Base-by-base conservation (phyloP, 2,329 filamentous ascomycete genomes). In the Fusarium robinianum region DNA sequence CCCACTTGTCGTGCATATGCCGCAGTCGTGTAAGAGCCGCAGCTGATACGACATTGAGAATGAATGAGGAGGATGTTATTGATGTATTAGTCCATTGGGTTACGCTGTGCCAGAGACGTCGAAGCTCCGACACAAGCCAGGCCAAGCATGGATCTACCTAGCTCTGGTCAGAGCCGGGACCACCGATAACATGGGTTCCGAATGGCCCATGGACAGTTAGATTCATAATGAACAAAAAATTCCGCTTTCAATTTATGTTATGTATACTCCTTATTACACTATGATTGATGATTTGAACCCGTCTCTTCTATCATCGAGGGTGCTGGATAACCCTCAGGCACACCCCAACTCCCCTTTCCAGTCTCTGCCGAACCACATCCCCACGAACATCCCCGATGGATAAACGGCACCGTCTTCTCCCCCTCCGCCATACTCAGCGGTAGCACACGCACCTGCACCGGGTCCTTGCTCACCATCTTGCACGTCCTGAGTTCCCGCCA, bases 371-470 rank as follows among this genome's bases (percentile, higher is more conserved):
- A 75, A 0, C 74, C 61, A 34, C 77, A 80, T 8, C 55, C 64
- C 73, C 72, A 78, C 4, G 77, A 78, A 53, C 77, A 80, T 6
- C 71, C 74, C n/a, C 67, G 65, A 38, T 70, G 65, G 18, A 75
- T 39, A 50, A 79, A 78, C 0, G 76, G 74, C n/a, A 78, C 63
- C 3, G 61, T 66, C 32, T 58, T 65, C 46, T 73, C 71, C 2
- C 66, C 64, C 17, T 62, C 47, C 2, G 59, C 58, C 43, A 46
- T 57, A 27, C 64, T 69, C 25, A 68, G 49, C 6, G 63, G 58
- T 16, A 41, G 51, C 41, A 58, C 42, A 3, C 39, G 51, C 40
- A 55, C 47, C 15, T 42, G 26, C 31, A 40, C 30, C 11, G 39
- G 25, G 10, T 47, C 39, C 6, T 49, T 24, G n/a, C 29, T 15